Base-by-base conservation (phyloP, 192 early-diverging fungal genomes). In the Backusella psychrophila region DNA sequence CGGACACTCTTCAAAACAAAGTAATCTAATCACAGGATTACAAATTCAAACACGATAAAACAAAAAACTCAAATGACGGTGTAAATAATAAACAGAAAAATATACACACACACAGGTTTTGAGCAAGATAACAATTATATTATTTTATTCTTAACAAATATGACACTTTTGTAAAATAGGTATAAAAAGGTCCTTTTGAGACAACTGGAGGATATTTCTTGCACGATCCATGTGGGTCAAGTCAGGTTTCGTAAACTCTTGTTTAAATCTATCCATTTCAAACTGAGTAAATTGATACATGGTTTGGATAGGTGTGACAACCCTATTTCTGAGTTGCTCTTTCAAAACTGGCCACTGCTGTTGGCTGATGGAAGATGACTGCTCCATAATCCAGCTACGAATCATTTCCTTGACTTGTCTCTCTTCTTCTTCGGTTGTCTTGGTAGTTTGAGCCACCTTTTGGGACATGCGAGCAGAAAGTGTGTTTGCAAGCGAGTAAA, bases 231-330 rank as follows among this genome's bases (percentile, higher is more conserved):
- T 71, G 26, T 49, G 44, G 17, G 36, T 46, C 9, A 71, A 0
- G 23, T 71, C 39, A 15, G 39, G 42, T 31, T 71, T 71, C 34
- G 35, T 71, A 46, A 71, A 29, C 17, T 71, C 70, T 29, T 49
- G 39, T 31, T 39, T 29, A 23, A 71, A 41, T 49, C 42, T 71
- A 49, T 71, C 70, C 26, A 71, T 41, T 39, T 71, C 70, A 46
- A 44, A 7, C 21, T 71, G 70, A 31, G 70, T 71, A 31, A 71
- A 71, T n/a, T 71, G n/a, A 46, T 71, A 71, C 42, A 49, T 49
- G 23, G 39, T 41, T 44, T 71, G 70, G 14, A 71, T 26, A 26
- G 70, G 70, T n/a, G 39, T 8, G 31, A 49, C 23, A 71, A 49
- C 42, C 23, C 14, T 29, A 31, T 71, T 33, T 46, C 14, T 19